phyloP scores from a whole-genome alignment of 257 asterid species.

The Plectranthus barbatus region DNA sequence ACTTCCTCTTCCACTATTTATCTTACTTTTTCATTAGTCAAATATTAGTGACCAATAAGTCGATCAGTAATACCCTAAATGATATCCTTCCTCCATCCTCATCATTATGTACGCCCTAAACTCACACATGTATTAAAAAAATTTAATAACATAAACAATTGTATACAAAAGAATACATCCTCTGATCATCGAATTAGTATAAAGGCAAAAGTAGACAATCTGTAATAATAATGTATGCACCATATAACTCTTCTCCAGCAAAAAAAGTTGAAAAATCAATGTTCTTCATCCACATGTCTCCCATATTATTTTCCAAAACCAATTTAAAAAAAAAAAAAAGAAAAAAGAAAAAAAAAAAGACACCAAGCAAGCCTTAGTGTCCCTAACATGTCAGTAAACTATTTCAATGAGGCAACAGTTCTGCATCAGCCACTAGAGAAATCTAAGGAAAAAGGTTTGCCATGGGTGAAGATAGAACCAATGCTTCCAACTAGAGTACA shows the following conservation, averaged over 20 bases:
- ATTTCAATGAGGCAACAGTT: neutral
- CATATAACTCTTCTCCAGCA: neutral
- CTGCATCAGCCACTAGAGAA: neutral
- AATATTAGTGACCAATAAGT: neutral
- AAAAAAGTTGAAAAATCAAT: neutral
- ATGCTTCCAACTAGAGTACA: neutral
- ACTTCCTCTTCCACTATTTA: too few species aligned
- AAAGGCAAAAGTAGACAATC: neutral
- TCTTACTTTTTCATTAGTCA: neutral
- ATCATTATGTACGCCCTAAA: neutral
- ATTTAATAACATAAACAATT: neutral
- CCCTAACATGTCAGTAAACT: neutral
- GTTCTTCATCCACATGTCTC: neutral
- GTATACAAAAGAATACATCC: neutral
- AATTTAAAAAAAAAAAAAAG: too few species aligned
- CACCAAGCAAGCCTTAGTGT: neutral
- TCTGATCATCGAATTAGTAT: neutral
- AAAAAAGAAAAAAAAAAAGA: too few species aligned
- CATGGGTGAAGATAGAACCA: neutral
- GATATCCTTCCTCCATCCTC: neutral
- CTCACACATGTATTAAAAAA: neutral
- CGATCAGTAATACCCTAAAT: neutral
- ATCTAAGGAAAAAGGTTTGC: neutral
- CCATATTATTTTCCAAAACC: neutral
- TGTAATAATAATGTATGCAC: neutral